Evolutionary conservation across 192 early-diverging fungal species (phyloP).

Genomic region (Coemansia sp.): DNA sequence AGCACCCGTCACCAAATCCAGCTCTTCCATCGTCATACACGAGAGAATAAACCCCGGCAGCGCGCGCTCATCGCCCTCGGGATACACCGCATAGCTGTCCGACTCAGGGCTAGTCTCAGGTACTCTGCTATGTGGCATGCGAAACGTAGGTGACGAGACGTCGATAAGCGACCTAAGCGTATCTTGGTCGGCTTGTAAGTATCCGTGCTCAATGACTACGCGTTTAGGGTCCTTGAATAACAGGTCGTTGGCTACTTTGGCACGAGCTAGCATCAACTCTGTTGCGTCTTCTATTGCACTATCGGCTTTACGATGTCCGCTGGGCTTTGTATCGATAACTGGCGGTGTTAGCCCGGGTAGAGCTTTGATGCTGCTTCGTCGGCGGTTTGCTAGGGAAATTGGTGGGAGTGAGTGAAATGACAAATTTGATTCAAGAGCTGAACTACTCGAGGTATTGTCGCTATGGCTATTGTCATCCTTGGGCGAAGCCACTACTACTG

Average conservation of each 20-base stretch:
- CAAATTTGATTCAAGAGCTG: not conserved
- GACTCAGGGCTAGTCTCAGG: not conserved
- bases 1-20: slow-evolving; percentile 35
- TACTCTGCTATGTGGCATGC: not conserved
- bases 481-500: not conserved
- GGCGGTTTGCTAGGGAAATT: not conserved
- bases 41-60: slow-evolving; percentile 39
- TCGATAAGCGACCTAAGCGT: slow-evolving; percentile 37
- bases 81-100: slow-evolving; percentile 33
- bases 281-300: not conserved
- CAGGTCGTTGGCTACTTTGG: slow-evolving; percentile 43
- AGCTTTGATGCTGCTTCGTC: not conserved
- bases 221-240: slow-evolving; percentile 45
- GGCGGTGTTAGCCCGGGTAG: not conserved
- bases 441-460: not conserved
- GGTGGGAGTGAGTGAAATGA: not conserved
- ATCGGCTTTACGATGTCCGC: not conserved
- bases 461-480: not conserved
- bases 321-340: not conserved
- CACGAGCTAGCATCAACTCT: slow-evolving; percentile 38
- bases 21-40: slow-evolving; percentile 33
- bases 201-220: slow-evolving; percentile 39
- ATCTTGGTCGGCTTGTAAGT: slow-evolving; percentile 22
- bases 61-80: slow-evolving; percentile 48
- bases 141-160: slow-evolving; percentile 19